Conservation (phyloP, 2,329 filamentous ascomycete species). For the Alternaria brassicae region DNA sequence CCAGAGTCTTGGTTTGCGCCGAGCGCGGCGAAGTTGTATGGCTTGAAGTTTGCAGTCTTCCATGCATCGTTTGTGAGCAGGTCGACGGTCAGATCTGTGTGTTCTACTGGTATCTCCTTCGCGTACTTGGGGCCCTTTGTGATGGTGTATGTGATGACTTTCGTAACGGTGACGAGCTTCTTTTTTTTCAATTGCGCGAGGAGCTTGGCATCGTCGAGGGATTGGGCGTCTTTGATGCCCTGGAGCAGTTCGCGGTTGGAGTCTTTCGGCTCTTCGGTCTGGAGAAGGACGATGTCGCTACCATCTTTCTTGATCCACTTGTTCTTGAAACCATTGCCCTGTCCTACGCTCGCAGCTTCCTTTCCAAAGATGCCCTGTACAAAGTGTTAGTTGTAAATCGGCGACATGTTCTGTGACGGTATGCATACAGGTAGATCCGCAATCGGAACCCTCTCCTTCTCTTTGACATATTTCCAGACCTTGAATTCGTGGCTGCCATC, state of each 20-base stretch:
- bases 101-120: constrained; percentile 86
- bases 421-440: constrained; percentile 56
- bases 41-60: constrained; percentile 90
- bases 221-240: constrained; percentile 72
- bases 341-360: constrained; percentile 82
- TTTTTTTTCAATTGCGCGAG: constrained; percentile 87
- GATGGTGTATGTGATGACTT: constrained; percentile 84
- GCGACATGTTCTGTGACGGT: neutral
- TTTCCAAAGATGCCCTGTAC: constrained; percentile 70
- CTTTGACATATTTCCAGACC: constrained; percentile 58
- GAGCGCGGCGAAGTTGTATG: constrained; percentile 78
- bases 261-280: constrained; percentile 78
- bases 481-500: constrained; percentile 60
- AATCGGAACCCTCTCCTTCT: constrained; percentile 54
- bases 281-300: constrained; percentile 61
- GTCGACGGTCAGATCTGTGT: constrained; percentile 92
- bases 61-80: constrained; percentile 88
- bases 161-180: constrained; percentile 84
- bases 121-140: constrained; percentile 88
- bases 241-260: constrained; percentile 77
- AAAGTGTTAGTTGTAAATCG: constrained; percentile 28
- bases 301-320: constrained; percentile 71
- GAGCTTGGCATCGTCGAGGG: constrained; percentile 75
- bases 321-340: constrained; percentile 88
- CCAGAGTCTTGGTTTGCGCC: constrained; percentile 66